These are phyloP conservation scores for Centrapalus pauciflorus DNA, from an alignment of 129 eudicot genomes.

Conservation along the genomic window DNA sequence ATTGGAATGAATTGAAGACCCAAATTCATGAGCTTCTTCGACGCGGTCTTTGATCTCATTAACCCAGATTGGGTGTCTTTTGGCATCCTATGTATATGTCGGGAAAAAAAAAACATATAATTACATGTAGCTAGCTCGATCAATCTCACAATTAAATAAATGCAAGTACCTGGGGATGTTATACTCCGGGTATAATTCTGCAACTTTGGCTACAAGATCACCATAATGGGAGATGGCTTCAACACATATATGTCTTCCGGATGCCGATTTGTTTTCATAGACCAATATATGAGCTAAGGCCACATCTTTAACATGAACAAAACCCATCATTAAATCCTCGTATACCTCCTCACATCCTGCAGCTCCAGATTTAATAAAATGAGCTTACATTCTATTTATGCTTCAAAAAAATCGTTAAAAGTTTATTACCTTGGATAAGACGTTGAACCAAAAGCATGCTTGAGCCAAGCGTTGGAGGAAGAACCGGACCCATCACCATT, in stretches of 20 bases:
- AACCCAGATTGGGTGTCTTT: slow-evolving; percentile 85
- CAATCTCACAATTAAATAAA: too few relatives aligned
- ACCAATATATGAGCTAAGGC: slow-evolving; percentile 88
- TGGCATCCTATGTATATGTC: slow-evolving; percentile 67
- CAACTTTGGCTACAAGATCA: slow-evolving; percentile 87
- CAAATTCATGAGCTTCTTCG: slow-evolving; percentile 77
- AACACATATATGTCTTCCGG: slow-evolving; percentile 79
- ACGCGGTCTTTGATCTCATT: slow-evolving; percentile 51
- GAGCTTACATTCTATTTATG: neutral
- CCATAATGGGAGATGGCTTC: slow-evolving; percentile 79
- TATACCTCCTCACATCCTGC: slow-evolving; percentile 65
- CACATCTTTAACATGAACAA: slow-evolving; percentile 88
- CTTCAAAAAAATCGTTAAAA: too few relatives aligned
- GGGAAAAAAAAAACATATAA: neutral
- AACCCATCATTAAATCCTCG: slow-evolving; percentile 68
- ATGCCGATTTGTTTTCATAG: slow-evolving; percentile 71
- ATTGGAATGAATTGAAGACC: slow-evolving; percentile 60
- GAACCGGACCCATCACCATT: slow-evolving; percentile 78
- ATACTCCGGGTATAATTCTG: slow-evolving; percentile 76
- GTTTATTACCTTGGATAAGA: slow-evolving; percentile 75
- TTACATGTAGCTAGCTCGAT: too few relatives aligned
- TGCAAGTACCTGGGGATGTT: slow-evolving; percentile 75
- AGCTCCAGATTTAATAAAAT: slow-evolving; percentile 6
- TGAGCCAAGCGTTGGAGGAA: slow-evolving; percentile 73
- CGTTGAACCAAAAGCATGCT: slow-evolving; percentile 83